Evolutionary conservation across 176 grass and related monocot genomes (phyloP), one percentile per base, ranked within the genome.

Genomic region (Oryza punctata): DNA sequence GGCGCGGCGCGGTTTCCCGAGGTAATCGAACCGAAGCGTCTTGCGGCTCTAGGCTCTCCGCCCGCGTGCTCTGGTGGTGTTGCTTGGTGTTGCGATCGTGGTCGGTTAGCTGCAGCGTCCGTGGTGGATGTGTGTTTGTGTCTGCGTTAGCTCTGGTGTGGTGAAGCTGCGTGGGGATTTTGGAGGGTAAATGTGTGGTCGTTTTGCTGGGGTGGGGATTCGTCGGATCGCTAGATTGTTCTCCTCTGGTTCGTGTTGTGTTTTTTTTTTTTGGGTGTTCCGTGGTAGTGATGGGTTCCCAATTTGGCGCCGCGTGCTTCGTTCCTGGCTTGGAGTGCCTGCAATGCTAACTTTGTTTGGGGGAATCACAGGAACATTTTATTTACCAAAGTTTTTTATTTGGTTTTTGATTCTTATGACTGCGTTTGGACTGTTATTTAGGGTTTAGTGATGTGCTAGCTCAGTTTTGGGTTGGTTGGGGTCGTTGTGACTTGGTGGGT

Each of bases 401-500:
- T 8, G 19, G 14, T 50, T 59, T 60, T 60, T 60, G 57, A 60
- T 61, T 18, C 6, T 57, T 61, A 1, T 23, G 57, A 11, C n/a
- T 0, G 18, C 59, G 18, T 32, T 63, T 18, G 80, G 23, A 35
- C 13, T 30, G 18, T 25, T 45, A 8, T 67, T 73, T 78, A 65
- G 57, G 85, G 24, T 33, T 88, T 65, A 49, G 26, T 73, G 81
- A 65, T 19, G 70, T 65, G 57, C 63, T 12, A 65, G 37, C 18
- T 64, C 69, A 29, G 54, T 71, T 47, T 37, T 8, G 12, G 33
- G 46, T 81, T 67, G 26, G 26, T 81, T 46, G n/a, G 65, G 49
- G n/a, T 71, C 11, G 50, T 66, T 64, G 38, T 25, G 57, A 15
- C 59, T 78, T n/a, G 13, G 27, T 32, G 65, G 2, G 45, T 52